Evolutionary conservation across 352 stramenopile species (phyloP), one percentile per base, ranked within the genome.

Genomic region (Pythium brachiatum): DNA sequence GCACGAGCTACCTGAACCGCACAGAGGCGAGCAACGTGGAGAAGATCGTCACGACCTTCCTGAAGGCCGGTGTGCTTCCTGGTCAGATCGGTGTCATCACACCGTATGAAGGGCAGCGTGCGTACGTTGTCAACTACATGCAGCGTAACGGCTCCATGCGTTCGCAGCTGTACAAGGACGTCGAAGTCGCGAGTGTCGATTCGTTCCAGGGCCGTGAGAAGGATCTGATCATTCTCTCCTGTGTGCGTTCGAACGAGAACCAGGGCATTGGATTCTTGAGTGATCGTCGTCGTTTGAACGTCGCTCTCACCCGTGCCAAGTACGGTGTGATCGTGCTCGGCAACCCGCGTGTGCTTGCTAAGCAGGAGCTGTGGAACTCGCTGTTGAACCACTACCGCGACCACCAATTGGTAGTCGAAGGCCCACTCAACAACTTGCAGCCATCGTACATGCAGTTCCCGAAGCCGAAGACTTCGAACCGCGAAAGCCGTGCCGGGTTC

Each of bases 151-250:
- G 97, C n/a, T 66, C 92, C 6, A 89, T 99, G 75, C 88, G 90
- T 0, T 89, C 86, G 48, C 86, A 97, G 62, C 65, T 99, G 7
- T 99, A 99, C 74, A 97, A 98, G 75, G 89, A 98, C 11, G 97
- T 99, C 44, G 97, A 99, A 85, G 96, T 99, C 18, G 97, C 97
- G 16, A 98, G 86, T 60, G 98, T 99, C 7, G 97, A 99, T 83
- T 97, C 96, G 60, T 99, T 99, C 73, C 98, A 99, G 78, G 98
- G 98, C 13, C 95, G 98, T 36, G 98, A 99, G 70, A 99, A 99
- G 76, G 97, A 99, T 74, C 89, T 99, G 53, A 99, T 99, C 63
- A 96, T 98, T 63, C 69, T 98, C 21, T 99, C 96, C 11, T 99
- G 97, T 72, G 98, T 99, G 29, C 93, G 96, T 53, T 99, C 97